Base-by-base conservation (phyloP, 352 stramenopile species). In the Phytophthora brassicae region DNA sequence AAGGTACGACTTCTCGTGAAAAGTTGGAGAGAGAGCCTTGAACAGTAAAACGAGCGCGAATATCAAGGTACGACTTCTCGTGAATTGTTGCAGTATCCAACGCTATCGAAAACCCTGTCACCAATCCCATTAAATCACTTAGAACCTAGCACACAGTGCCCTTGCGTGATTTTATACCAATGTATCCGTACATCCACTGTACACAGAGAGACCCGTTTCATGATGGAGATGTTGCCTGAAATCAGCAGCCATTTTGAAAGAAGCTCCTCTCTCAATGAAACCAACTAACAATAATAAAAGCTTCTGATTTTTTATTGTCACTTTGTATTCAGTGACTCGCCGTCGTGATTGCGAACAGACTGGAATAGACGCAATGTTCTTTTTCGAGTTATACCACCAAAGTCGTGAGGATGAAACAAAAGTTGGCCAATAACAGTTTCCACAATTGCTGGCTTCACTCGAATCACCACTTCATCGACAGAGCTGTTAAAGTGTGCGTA, bases 161-260 rank as follows among this genome's bases (percentile, higher is more conserved):
- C 23, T 16, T 26, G 26, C 45, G 35, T 16, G 19, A 26, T 52
- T 52, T n/a, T 24, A 52, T 7, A 52, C 45, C 17, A 24, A 26
- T 19, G 22, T 41, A 14, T 52, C 26, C 8, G 45, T 52, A 16
- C 45, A 24, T 11, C 45, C 45, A 28, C 1, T 29, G 26, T 41
- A 52, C 45, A 52, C n/a, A 17, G 16, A 39, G 2, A 52, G 22
- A 14, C 26, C 45, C 4, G 45, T 41, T 52, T 52, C 28, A 24
- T 52, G 23, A 11, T 4, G 28, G 39, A 52, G 26, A 26, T 26
- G 22, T 6, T 41, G 26, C 17, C 24, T 28, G 20, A 39, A 39
- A 9, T 42, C 45, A 16, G 28, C 45, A 24, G 45, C 45, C 45
- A 41, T 52, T 52, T 26, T 29, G 36, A 41, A 52, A 17, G 16